Base-by-base conservation (phyloP, 345 rosid genomes). In the Ailanthus altissimus region DNA sequence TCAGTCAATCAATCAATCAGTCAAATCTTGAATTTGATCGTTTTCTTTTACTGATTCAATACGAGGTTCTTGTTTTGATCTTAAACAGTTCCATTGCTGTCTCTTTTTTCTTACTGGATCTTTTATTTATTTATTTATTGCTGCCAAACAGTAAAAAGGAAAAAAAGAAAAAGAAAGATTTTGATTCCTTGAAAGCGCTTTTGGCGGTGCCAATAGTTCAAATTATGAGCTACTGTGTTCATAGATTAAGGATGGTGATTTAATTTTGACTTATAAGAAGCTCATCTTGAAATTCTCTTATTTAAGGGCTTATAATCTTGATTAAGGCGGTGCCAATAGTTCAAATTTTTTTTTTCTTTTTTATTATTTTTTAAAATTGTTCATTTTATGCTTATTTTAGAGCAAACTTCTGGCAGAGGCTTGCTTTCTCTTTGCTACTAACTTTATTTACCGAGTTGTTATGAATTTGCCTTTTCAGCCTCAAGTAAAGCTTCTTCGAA, bases 401-500 rank as follows among this genome's bases (percentile, higher is more conserved):
- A 32, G 2, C 3, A 32, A 1, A 32, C 38, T 32, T 32, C 38
- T 32, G 38, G 38, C 38, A n/a, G n/a, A n/a, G n/a, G n/a, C n/a
- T n/a, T n/a, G n/a, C n/a, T n/a, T n/a, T n/a, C n/a, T n/a, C n/a
- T n/a, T n/a, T n/a, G n/a, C n/a, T n/a, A n/a, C n/a, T n/a, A n/a
- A n/a, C n/a, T n/a, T n/a, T n/a, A n/a, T n/a, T n/a, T n/a, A n/a
- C n/a, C n/a, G n/a, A n/a, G 38, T 32, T 32, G 2, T 32, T 32
- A 32, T 59, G 28, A 51, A n/a, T 67, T 53, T 26, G 18, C 82
- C 56, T 77, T 54, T 80, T 67, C 86, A 92, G 99, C 93, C 72
- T 86, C 97, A 74, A 88, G 97, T 72, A 96, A 88, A 88, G 93
- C 97, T 60, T 88, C 91, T 84, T 90, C 91, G 26, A 93, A 91